Evolutionary conservation across 495 filamentous ascomycete genomes (phyloP), one percentile per base, ranked within the genome.

Genomic region (Daldinia childiae): DNA sequence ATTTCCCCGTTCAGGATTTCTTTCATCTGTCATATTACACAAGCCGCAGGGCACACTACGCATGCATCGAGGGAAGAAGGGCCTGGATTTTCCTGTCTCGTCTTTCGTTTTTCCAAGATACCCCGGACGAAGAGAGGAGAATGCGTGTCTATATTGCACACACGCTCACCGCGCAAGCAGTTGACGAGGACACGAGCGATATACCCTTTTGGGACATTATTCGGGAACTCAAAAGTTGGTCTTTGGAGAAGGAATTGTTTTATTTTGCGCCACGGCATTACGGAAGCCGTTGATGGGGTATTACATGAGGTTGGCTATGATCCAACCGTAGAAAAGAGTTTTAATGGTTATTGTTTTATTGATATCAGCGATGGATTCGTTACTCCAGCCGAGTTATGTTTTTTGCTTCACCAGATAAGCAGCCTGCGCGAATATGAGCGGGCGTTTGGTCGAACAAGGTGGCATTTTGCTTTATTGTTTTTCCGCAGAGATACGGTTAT

Each of bases 11-110:
- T 43, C 57, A 66, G 71, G 62, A 71, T 74, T 68, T 70, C 57
- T 65, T 75, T 72, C 58, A 69, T 73, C 68, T 77, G 76, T 77
- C 73, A 72, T 77, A 77, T 77, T 77, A 77, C 71, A 76, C 64
- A 43, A 27, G 76, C 76, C 76, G 69, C 76, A 76, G 71, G 76
- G 76, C 76, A 76, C 66, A 50, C 65, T 74, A 54, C 34, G 71
- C 73, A 76, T 76, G 55, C 69, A 64, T 69, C 58, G 72, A 69
- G 62, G 60, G 57, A 62, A 74, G 59, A 74, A 68, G 72, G 73
- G 73, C 68, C 72, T 76, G 72, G 64, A 76, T 76, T 76, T 77
- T 76, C 68, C 73, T 74, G 71, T 76, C 75, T 77, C 70, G 54
- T 73, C 73, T 72, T 66, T 77, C 74, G 63, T 76, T 77, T 74